A percentile compares a stretch with the other conserved stretches of the same genome.
Evolutionary conservation across 164 flowering plant genomes (phyloP).

Genomic region (Chloranthus sessilifolius): DNA sequence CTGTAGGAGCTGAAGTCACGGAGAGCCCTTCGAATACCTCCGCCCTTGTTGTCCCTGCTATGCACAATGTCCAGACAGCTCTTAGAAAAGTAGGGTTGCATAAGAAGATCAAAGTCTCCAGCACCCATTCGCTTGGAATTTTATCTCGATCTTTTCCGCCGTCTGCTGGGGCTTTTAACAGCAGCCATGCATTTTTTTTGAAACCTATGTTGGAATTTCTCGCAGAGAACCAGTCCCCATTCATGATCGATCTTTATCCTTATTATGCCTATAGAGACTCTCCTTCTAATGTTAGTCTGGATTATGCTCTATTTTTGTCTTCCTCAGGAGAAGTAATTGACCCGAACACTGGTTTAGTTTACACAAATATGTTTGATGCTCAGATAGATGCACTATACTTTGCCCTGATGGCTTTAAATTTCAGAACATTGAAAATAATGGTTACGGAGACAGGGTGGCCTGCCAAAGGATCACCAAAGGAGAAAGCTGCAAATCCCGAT

Average conservation of each 20-base stretch:
- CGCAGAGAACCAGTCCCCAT: constrained; percentile 80
- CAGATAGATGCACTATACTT: constrained; percentile 87
- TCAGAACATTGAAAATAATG: constrained; percentile 67
- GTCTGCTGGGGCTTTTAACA: constrained; percentile 88
- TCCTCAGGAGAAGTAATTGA: constrained; percentile 71
- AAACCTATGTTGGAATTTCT: constrained; percentile 83
- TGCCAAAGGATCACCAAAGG: constrained; percentile 79
- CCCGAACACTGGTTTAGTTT: constrained; percentile 84
- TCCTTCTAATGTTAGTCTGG: constrained; percentile 57
- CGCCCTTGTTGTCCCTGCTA: constrained; percentile 76
- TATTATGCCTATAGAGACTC: constrained; percentile 86
- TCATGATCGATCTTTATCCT: constrained; percentile 91
- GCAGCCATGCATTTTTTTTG: constrained; percentile 58
- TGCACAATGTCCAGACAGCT: constrained; percentile 68
- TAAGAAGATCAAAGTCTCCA: constrained; percentile 75
- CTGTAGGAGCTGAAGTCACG: constrained; percentile 93
- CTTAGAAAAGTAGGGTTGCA: constrained; percentile 68
- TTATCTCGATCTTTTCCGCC: constrained; percentile 92
- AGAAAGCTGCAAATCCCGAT: constrained; percentile 86
- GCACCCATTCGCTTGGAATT: constrained; percentile 78
- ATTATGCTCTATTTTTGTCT: constrained; percentile 79
- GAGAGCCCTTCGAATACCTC: constrained; percentile 59
- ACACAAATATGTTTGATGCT: constrained; percentile 93
- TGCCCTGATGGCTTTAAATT: constrained; percentile 69
- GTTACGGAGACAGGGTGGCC: constrained; percentile 99